Base-by-base conservation (phyloP, 768 basidiomycete genomes). In the Chlorophyllum brunneum region DNA sequence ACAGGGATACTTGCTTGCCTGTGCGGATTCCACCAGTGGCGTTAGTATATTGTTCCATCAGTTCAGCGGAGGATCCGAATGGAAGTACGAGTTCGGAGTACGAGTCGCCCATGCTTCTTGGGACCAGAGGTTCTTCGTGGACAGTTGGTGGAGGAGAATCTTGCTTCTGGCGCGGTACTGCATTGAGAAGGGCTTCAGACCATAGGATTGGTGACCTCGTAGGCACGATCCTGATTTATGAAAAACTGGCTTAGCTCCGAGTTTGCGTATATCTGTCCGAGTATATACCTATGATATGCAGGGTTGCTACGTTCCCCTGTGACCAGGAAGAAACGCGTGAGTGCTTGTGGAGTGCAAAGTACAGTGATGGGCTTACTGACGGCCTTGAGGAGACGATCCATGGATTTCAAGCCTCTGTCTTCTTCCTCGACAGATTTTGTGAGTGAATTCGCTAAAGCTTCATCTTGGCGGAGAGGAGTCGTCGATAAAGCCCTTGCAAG, bases 41-140 rank as follows among this genome's bases (percentile, higher is more conserved):
- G 60, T 87, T 88, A 5, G 79, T 84, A 59, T 88, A 88, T 54
- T 81, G 75, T 58, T 88, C 87, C 20, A 86, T 68, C 10, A 85
- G 66, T 48, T 76, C 65, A 0, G 81, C 73, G 13, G 78, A 77
- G 1, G 81, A 81, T 1, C 74, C 74, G 62, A 88, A 88, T 1
- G 84, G 83, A 16, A 89, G 75, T 6, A 77, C 58, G 4, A 85
- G 63, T 61, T 88, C 83, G 31, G 82, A 75, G 60, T 88, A 88
- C 0, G 85, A 87, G 59, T 88, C 85, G 45, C 81, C 71, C 86
- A 88, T 89, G 44, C 72, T 66, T 6, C 85, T 72, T 5, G 79
- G 76, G 10, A 67, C 61, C 1, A 72, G 70, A 5, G 64, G 62
- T 7, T 64, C 61, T 37, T 58, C 65, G 39, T 60, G 39, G 41